A percentile compares a stretch with the other conserved stretches of the same genome.
These are phyloP conservation scores for Suillus weaverae DNA, from an alignment of 768 basidiomycete species.

Conservation along the genomic window DNA sequence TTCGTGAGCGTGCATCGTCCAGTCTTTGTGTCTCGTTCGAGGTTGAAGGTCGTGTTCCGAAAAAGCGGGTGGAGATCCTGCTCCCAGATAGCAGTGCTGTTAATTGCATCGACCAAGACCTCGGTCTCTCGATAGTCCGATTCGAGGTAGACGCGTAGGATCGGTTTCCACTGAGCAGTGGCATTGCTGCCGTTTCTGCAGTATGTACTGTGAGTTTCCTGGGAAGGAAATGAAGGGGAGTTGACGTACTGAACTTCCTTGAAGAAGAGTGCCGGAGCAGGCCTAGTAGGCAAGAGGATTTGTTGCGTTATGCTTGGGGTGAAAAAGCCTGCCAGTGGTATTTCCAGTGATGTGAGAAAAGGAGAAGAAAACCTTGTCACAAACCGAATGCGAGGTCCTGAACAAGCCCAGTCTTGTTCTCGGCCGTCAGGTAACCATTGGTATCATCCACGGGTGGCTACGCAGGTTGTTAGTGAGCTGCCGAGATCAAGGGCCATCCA, in stretches of 20 bases:
- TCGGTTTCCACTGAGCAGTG: neutral
- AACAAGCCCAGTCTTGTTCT: neutral
- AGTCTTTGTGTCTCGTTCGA: neutral
- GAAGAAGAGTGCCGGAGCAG: neutral
- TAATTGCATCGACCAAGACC: neutral
- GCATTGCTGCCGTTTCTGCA: neutral
- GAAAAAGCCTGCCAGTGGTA: neutral
- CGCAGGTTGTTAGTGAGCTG: neutral
- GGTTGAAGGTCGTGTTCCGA: slow-evolving; percentile 1
- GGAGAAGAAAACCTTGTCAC: neutral
- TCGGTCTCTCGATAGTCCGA: slow-evolving; percentile 2
- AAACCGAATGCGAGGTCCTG: neutral
- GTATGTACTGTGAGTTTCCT: neutral
- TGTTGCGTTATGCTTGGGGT: neutral
- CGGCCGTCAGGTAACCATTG: neutral
- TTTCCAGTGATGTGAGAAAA: neutral
- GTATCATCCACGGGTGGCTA: neutral
- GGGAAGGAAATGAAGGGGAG: neutral
- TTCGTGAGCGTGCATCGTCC: neutral
- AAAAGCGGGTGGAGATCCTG: neutral
- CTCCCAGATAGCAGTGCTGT: neutral
- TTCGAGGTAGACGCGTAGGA: neutral
- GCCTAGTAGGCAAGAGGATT: no score
- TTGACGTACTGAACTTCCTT: slow-evolving; percentile 1
- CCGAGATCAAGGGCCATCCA: neutral